Evolutionary conservation across 2,329 filamentous ascomycete species (phyloP).

Genomic region (Talaromyces sp.): DNA sequence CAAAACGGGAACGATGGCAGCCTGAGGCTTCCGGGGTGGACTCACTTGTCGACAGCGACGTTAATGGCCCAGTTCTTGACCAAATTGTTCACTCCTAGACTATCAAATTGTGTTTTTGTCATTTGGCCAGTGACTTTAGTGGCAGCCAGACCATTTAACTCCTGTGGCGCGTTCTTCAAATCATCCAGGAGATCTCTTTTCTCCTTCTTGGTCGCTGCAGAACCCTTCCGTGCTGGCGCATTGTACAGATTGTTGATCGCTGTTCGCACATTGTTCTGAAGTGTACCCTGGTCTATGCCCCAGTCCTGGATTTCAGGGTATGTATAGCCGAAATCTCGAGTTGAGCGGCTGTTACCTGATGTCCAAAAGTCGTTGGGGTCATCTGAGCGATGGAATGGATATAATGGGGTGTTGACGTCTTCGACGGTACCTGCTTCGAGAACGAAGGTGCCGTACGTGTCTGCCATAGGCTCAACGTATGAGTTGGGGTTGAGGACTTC

Average conservation of each 20-base stretch:
- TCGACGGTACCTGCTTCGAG: slow-evolving; percentile 54
- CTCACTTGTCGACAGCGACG: slow-evolving; percentile 49
- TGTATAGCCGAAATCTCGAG: slow-evolving; percentile 66
- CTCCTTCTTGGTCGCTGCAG: background rate
- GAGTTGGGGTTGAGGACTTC: slow-evolving; percentile 67
- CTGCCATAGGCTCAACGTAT: slow-evolving; percentile 60
- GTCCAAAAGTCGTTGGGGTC: slow-evolving; percentile 62
- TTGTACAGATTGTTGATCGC: slow-evolving; percentile 63
- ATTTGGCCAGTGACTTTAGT: slow-evolving; percentile 16
- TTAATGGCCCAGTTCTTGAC: slow-evolving; percentile 63
- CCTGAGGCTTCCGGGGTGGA: background rate
- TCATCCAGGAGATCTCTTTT: background rate
- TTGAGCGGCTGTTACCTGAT: slow-evolving; percentile 59
- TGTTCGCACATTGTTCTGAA: slow-evolving; percentile 44
- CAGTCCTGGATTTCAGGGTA: slow-evolving; percentile 63
- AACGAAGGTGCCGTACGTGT: slow-evolving; percentile 60
- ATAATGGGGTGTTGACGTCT: slow-evolving; percentile 57
- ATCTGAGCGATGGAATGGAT: slow-evolving; percentile 60
- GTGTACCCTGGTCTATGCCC: slow-evolving; percentile 35
- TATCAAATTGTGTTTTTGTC: slow-evolving; percentile 19
- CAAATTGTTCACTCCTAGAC: slow-evolving; percentile 30
- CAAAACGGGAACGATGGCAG: background rate
- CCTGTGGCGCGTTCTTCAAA: background rate
- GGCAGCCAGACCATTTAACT: background rate
- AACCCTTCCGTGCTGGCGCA: slow-evolving; percentile 1